Percentiles rank a stretch among this genome's conserved stretches.
phyloP scores from a whole-genome alignment of 2,329 filamentous ascomycete species.

The Diaporthe ilicicola region DNA sequence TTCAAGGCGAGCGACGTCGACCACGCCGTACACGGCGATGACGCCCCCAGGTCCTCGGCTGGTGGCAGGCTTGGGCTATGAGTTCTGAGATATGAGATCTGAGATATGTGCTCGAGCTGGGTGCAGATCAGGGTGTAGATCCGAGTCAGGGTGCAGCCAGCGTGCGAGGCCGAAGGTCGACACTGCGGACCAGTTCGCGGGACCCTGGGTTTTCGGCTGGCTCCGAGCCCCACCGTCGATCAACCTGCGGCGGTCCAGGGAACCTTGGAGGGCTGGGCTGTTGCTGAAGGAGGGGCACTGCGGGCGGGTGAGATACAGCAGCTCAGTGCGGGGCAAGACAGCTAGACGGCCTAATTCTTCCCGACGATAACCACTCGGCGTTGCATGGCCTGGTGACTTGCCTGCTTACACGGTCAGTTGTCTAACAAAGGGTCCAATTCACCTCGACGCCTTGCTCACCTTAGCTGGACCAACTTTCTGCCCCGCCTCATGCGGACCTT shows the following conservation, averaged over 20 bases:
- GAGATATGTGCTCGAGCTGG: background rate
- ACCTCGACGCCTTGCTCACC: background rate
- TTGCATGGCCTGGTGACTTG: background rate
- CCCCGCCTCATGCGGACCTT: conserved; percentile 11
- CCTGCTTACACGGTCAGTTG: background rate
- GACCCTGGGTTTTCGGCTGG: conserved; percentile 1
- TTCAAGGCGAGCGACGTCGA: too few species aligned
- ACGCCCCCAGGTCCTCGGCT: background rate
- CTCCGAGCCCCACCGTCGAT: conserved; percentile 10
- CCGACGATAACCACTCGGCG: conserved; percentile 14
- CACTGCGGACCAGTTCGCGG: too few species aligned
- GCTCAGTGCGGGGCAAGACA: background rate
- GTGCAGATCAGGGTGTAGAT: background rate
- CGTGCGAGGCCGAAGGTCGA: too few species aligned
- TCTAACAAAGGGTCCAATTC: background rate
- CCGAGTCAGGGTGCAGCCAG: too few species aligned
- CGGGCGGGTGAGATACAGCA: background rate
- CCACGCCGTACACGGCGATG: background rate
- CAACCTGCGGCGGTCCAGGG: background rate
- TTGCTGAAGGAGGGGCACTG: background rate
- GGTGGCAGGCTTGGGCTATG: background rate
- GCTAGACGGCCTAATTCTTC: conserved; percentile 2
- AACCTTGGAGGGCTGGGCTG: background rate
- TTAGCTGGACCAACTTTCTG: background rate
- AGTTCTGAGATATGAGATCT: background rate